Evolutionary conservation across 495 filamentous ascomycete species (phyloP).

Genomic region (Hypoxylon fuscum): DNA sequence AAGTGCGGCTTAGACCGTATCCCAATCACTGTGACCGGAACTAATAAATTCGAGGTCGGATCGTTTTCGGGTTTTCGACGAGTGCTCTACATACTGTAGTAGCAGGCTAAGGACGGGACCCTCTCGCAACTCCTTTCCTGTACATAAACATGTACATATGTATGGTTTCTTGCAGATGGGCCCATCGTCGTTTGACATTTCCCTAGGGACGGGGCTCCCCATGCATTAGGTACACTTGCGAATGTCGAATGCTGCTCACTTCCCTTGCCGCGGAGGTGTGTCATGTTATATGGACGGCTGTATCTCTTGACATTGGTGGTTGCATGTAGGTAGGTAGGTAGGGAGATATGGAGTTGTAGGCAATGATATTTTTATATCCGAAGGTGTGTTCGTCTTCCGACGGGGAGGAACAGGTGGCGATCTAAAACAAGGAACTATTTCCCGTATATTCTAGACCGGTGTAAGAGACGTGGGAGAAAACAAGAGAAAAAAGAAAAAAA

Average conservation of each 20-base stretch:
- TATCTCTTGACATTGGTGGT: not conserved
- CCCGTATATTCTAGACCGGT: too few species aligned
- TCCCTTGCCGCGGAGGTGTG: not conserved
- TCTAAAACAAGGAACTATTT: not conserved
- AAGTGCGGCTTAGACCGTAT: constrained; percentile 9
- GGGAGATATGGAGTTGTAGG: too few species aligned
- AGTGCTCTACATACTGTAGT: too few species aligned
- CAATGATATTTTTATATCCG: constrained; percentile 5
- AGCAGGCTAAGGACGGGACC: too few species aligned
- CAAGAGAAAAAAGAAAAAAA: too few species aligned
- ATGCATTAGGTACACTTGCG: constrained; percentile 15
- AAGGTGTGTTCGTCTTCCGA: not conserved
- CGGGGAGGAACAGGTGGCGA: not conserved
- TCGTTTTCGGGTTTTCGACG: not conserved
- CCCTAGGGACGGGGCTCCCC: constrained; percentile 12
- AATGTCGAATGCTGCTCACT: constrained; percentile 11
- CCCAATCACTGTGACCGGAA: not conserved
- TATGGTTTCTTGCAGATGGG: constrained; percentile 35
- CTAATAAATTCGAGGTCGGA: constrained; percentile 23
- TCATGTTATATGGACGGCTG: not conserved
- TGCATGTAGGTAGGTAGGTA: not conserved
- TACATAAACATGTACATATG: constrained; percentile 2
- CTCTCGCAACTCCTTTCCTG: not conserved
- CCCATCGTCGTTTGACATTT: constrained; percentile 34
- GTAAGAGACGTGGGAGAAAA: too few species aligned